phyloP scores from a whole-genome alignment of 306 rosid species.

The Cucurbita argyrosperma region DNA sequence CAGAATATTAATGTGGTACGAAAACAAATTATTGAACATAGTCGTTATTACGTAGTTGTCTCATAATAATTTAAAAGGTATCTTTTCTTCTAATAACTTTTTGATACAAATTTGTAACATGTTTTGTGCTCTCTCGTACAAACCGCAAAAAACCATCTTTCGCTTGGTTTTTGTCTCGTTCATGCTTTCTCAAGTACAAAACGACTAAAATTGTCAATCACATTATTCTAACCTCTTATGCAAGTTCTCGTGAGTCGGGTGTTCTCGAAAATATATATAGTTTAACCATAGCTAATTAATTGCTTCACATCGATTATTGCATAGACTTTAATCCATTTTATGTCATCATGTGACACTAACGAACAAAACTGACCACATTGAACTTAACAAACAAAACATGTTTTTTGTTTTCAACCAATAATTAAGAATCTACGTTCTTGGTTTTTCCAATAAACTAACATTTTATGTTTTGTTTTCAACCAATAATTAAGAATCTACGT shows the following conservation, averaged over 20 bases:
- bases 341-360: slow-evolving; percentile 1
- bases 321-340: neutral
- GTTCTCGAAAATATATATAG: neutral
- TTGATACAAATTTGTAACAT: too few species aligned
- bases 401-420: neutral
- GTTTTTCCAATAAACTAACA: neutral
- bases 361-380: neutral
- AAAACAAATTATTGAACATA: too few species aligned
- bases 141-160: neutral
- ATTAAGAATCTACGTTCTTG: neutral
- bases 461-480: neutral
- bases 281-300: neutral
- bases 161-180: neutral
- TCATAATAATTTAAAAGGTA: neutral
- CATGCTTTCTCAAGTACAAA: neutral
- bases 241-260: neutral
- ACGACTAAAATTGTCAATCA: too few species aligned
- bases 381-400: neutral
- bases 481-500: neutral
- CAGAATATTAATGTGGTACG: too few species aligned
- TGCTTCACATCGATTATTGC: neutral
- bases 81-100: neutral
- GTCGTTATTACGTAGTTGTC: neutral
- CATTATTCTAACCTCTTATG: too few species aligned
- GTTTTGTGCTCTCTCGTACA: too few species aligned